phyloP scores from a whole-genome alignment of 768 basidiomycete species.

The Pleurotus salmoneostramineus region DNA sequence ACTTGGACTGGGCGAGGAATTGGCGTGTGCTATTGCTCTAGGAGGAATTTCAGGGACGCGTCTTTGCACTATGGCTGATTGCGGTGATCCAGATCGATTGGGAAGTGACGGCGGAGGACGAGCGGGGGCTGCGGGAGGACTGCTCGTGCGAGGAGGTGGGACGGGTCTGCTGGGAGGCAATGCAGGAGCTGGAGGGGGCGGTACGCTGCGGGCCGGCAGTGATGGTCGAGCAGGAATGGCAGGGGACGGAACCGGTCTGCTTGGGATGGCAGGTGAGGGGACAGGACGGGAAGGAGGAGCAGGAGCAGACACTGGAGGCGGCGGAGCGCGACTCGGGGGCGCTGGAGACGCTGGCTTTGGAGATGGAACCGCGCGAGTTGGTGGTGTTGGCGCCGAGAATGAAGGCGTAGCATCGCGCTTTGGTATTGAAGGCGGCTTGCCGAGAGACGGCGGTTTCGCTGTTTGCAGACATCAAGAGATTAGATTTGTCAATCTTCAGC shows the following conservation, averaged over 20 bases:
- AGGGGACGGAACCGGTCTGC: conserved; percentile 10
- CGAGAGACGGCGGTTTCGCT: conserved; percentile 64
- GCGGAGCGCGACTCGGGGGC: conserved; percentile 24
- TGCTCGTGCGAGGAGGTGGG: conserved; percentile 19
- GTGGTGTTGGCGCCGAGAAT: conserved; percentile 18
- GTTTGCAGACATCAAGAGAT: not conserved
- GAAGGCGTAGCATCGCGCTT: conserved; percentile 36
- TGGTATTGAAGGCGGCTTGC: conserved; percentile 64
- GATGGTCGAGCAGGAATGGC: conserved; percentile 30
- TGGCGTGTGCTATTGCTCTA: conserved; percentile 17
- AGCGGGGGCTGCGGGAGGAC: conserved; percentile 22
- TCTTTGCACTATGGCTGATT: conserved; percentile 15
- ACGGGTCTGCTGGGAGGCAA: conserved; percentile 13
- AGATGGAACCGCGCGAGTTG: conserved; percentile 18
- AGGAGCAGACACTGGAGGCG: conserved; percentile 24
- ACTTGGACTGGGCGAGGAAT: conserved; percentile 18
- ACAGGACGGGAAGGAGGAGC: conserved; percentile 3
- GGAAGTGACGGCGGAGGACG: conserved; percentile 27
- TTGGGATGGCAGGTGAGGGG: conserved; percentile 3
- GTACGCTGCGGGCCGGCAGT: conserved; percentile 39
- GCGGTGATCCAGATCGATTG: not conserved
- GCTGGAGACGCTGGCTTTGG: conserved; percentile 28
- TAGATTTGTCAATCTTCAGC: too few species aligned
- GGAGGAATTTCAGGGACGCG: conserved; percentile 26
- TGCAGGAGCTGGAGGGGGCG: conserved; percentile 33